Conservation (phyloP, 2,329 filamentous ascomycete species). For the Pseudogymnoascus pannorum region DNA sequence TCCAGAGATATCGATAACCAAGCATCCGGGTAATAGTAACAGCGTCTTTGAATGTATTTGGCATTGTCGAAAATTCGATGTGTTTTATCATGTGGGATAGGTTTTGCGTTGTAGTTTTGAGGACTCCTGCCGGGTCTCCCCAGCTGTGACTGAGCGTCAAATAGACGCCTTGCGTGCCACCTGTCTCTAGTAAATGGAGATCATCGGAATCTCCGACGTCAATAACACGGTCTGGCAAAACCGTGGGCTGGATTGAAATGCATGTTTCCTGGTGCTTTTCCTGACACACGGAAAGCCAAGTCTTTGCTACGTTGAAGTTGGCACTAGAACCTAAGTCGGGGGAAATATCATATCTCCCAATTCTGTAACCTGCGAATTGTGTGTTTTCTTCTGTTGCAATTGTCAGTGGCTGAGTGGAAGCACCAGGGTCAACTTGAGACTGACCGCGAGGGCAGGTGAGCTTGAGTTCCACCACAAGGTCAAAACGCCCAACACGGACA, state of each 20-base stretch:
- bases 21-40: background rate
- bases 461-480: constrained; percentile 1
- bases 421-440: background rate
- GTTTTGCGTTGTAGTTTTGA: background rate
- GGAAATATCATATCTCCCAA: constrained; percentile 3
- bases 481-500: background rate
- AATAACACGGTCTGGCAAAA: background rate
- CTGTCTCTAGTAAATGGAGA: background rate
- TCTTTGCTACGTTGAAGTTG: background rate
- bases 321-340: background rate
- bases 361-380: background rate
- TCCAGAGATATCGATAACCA: background rate
- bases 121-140: background rate
- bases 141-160: constrained; percentile 4
- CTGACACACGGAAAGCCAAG: background rate
- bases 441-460: background rate
- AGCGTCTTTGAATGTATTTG: background rate
- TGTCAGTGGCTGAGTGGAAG: background rate
- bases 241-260: background rate
- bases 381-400: background rate
- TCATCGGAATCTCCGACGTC: background rate
- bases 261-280: background rate
- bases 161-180: background rate
- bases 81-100: background rate
- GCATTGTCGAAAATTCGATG: background rate